phyloP scores from a whole-genome alignment of 495 filamentous ascomycete species.

The Filosporella fistucella region DNA sequence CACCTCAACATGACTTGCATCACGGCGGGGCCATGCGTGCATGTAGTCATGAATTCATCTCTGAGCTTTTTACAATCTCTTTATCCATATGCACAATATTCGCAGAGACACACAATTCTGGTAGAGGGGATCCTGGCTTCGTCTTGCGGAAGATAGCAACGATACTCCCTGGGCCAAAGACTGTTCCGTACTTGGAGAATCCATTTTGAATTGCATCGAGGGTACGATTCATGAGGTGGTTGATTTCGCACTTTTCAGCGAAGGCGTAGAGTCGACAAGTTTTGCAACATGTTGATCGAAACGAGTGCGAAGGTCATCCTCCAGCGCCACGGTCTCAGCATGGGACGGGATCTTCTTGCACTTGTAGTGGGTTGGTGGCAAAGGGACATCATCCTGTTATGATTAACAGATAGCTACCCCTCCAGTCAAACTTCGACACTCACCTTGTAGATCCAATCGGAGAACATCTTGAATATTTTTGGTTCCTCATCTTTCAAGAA shows the following conservation, averaged over 20 bases:
- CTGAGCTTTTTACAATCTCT: constrained; percentile 5
- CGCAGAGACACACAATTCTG: constrained; percentile 3
- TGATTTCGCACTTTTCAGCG: constrained; percentile 5
- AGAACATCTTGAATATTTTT: constrained; percentile 3
- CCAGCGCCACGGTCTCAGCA: neutral
- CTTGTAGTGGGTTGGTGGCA: neutral
- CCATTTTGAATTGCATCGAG: constrained; percentile 10
- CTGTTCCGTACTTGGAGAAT: constrained; percentile 3
- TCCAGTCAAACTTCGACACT: neutral
- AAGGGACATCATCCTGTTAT: neutral
- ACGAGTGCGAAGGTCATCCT: neutral
- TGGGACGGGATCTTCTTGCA: neutral
- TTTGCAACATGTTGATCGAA: constrained; percentile 1
- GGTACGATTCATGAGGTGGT: neutral
- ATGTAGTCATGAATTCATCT: constrained; percentile 4
- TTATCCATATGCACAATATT: constrained; percentile 11
- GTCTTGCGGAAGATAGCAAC: neutral
- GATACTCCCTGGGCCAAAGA: constrained; percentile 8
- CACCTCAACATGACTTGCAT: constrained; percentile 3
- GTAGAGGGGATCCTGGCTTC: constrained; percentile 4
- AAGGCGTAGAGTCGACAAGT: neutral
- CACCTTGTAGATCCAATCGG: neutral
- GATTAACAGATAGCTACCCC: neutral
- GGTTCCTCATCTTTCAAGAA: constrained; percentile 6
- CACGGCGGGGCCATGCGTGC: neutral